A percentile compares a stretch with the other conserved stretches of the same genome.
phyloP scores from a whole-genome alignment of 2,329 filamentous ascomycete genomes.

The Clonostachys rhizophaga region DNA sequence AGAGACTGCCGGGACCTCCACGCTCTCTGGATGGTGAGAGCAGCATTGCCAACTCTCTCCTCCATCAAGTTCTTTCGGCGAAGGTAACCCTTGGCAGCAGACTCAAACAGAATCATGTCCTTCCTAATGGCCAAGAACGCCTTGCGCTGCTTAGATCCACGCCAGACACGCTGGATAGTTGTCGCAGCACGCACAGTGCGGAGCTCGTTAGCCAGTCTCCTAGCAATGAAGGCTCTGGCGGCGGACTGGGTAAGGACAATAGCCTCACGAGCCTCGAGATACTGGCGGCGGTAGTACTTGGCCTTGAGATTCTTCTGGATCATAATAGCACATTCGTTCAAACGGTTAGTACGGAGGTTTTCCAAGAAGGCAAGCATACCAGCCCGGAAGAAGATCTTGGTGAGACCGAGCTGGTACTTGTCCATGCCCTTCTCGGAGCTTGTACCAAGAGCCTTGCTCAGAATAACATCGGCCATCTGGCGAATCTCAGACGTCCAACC shows the following conservation, averaged over 20 bases:
- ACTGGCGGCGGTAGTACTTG: slow-evolving; percentile 91
- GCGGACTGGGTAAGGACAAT: slow-evolving; percentile 78
- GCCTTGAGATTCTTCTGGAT: slow-evolving; percentile 97
- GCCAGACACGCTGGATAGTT: slow-evolving; percentile 93
- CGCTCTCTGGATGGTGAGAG: slow-evolving; percentile 80
- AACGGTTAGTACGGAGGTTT: slow-evolving; percentile 81
- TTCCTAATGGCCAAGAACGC: slow-evolving; percentile 72
- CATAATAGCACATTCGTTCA: slow-evolving; percentile 93
- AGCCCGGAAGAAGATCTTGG: slow-evolving; percentile 98
- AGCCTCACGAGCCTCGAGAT: slow-evolving; percentile 78
- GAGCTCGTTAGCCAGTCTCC: slow-evolving; percentile 73
- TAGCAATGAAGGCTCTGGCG: slow-evolving; percentile 71
- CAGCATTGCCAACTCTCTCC: slow-evolving; percentile 88
- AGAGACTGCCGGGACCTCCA: slow-evolving; percentile 81
- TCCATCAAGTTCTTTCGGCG: slow-evolving; percentile 90
- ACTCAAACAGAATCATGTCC: slow-evolving; percentile 84
- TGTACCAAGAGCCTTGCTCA: slow-evolving; percentile 81
- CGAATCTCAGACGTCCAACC: slow-evolving; percentile 93
- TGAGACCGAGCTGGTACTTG: slow-evolving; percentile 96
- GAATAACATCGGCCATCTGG: slow-evolving; percentile 88
- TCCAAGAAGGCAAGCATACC: slow-evolving; percentile 98
- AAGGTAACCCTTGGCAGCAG: slow-evolving; percentile 86
- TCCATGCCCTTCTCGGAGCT: slow-evolving; percentile 71
- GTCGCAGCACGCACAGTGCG: slow-evolving; percentile 83
- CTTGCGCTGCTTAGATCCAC: slow-evolving; percentile 85